These are phyloP conservation scores for Toxoplasma gondii DNA, from an alignment of 169 alveolate species.

Conservation along the genomic window DNA sequence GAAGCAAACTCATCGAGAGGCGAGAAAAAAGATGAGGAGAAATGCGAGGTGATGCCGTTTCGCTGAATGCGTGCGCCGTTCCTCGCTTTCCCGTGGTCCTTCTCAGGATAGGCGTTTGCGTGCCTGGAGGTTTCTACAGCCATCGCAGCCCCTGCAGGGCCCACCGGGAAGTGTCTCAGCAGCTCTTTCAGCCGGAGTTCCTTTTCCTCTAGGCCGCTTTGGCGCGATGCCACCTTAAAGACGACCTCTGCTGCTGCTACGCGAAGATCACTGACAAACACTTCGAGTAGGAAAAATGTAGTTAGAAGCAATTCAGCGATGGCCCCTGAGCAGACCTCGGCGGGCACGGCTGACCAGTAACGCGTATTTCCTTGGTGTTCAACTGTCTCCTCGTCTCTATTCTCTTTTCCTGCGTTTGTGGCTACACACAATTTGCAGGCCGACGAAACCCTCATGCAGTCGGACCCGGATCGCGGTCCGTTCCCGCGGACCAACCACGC, in stretches of 20 bases:
- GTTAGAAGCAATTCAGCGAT: not conserved
- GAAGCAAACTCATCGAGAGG: not conserved
- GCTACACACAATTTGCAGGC: not conserved
- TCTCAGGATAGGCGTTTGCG: no score
- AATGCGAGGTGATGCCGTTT: no score
- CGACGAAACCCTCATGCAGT: not conserved
- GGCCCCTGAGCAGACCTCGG: not conserved
- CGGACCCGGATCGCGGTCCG: not conserved
- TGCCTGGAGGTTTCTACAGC: not conserved
- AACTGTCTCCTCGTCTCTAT: not conserved
- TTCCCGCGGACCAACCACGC: not conserved
- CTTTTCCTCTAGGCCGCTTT: not conserved
- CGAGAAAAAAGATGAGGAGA: not conserved
- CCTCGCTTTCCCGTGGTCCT: not conserved
- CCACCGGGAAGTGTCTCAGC: not conserved
- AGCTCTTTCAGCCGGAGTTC: not conserved
- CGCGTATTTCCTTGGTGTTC: not conserved
- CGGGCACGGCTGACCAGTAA: not conserved
- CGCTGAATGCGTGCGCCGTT: not conserved
- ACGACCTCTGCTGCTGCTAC: not conserved
- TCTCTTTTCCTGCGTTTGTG: not conserved
- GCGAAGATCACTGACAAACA: not conserved
- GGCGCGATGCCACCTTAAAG: not conserved
- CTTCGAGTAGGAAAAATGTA: not conserved
- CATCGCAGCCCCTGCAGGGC: slow-evolving; percentile 1